phyloP scores from a whole-genome alignment of 1,284 basidiomycete genomes.

The Singerocomus rubriflavus region DNA sequence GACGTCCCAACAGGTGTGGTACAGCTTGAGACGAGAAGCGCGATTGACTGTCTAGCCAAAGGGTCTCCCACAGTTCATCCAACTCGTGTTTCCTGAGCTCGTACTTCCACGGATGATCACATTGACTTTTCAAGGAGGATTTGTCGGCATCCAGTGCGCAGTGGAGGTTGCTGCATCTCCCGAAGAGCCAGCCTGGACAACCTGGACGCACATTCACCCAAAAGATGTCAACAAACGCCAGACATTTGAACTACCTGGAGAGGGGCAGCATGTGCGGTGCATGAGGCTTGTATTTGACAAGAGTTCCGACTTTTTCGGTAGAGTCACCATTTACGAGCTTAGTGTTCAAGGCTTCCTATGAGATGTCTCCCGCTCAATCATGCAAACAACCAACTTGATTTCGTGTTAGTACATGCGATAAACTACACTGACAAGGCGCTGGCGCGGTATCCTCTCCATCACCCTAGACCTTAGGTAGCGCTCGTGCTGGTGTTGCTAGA shows the following conservation, averaged over 20 bases:
- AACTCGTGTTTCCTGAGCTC: constrained; percentile 52
- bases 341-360: constrained; percentile 42
- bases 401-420: constrained; percentile 15
- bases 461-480: background rate
- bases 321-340: constrained; percentile 70
- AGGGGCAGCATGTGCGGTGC: constrained; percentile 36
- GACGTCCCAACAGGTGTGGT: constrained; percentile 71
- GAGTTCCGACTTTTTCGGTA: constrained; percentile 77
- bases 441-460: background rate
- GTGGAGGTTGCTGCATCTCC: too few species aligned
- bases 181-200: too few species aligned
- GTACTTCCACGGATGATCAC: too few species aligned
- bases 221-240: constrained; percentile 75
- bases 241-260: constrained; percentile 48
- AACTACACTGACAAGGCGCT: constrained; percentile 13
- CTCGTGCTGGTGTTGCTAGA: background rate
- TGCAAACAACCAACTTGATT: constrained; percentile 31
- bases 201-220: too few species aligned
- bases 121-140: too few species aligned
- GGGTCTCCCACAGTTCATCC: constrained; percentile 70
- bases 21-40: constrained; percentile 3
- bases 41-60: constrained; percentile 10
- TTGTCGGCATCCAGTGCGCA: too few species aligned
- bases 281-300: constrained; percentile 71
- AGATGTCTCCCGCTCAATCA: constrained; percentile 5